phyloP scores from a whole-genome alignment of 768 basidiomycete genomes.

The Trichaptum fuscoviolaceum region DNA sequence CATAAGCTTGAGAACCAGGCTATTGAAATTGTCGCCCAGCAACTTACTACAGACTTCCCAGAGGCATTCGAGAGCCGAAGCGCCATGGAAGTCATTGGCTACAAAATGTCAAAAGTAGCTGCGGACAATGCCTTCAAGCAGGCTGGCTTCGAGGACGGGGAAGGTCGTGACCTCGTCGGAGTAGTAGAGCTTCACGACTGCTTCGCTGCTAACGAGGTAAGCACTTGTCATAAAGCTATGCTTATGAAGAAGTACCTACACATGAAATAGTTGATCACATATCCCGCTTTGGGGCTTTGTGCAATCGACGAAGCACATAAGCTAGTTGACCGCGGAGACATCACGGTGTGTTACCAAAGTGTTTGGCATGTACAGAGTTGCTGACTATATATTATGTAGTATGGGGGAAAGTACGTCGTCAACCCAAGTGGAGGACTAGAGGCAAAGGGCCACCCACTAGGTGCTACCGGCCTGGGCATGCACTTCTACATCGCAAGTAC shows the following conservation, averaged over 20 bases:
- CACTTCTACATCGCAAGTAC: constrained; percentile 80
- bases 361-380: not conserved
- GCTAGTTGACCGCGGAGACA: constrained; percentile 70
- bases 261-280: constrained; percentile 62
- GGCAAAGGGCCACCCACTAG: constrained; percentile 85
- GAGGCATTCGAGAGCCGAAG: constrained; percentile 60
- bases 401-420: constrained; percentile 79
- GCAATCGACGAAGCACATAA: constrained; percentile 61
- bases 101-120: constrained; percentile 63
- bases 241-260: not conserved
- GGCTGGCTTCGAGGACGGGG: constrained; percentile 60
- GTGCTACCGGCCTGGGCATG: constrained; percentile 81
- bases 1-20: constrained; percentile 80
- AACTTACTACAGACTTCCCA: constrained; percentile 60
- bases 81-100: constrained; percentile 81
- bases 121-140: constrained; percentile 66
- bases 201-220: constrained; percentile 76
- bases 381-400: constrained; percentile 36
- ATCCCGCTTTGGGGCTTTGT: constrained; percentile 76
- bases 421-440: constrained; percentile 85
- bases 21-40: constrained; percentile 71
- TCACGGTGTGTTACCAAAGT: constrained; percentile 48
- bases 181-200: constrained; percentile 86
- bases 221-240: not conserved
- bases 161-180: constrained; percentile 69